A percentile compares a stretch with the other conserved stretches of the same genome.
Evolutionary conservation across 1,284 basidiomycete genomes (phyloP).

Genomic region (Moesziomyces globuligerus): DNA sequence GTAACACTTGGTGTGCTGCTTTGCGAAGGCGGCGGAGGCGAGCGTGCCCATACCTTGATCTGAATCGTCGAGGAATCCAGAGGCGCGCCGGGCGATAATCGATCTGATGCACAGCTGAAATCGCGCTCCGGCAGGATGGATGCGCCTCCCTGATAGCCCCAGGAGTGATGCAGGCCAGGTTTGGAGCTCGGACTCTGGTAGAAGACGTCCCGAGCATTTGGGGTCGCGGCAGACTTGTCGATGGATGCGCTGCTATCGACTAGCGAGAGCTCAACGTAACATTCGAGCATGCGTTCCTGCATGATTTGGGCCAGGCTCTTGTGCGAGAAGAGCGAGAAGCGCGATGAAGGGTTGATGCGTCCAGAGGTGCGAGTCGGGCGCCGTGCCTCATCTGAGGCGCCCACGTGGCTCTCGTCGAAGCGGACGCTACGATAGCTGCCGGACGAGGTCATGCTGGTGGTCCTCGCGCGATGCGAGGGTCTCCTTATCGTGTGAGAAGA

Average conservation of each 20-base stretch:
- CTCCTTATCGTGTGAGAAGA: conserved; percentile 41
- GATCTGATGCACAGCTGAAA: conserved; percentile 6
- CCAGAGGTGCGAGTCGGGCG: conserved; percentile 15
- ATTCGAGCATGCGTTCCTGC: conserved; percentile 44
- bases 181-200: conserved; percentile 26
- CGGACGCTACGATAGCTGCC: conserved; percentile 36
- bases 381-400: conserved; percentile 5
- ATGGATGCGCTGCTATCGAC: too few relatives aligned
- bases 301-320: conserved; percentile 41
- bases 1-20: too few relatives aligned
- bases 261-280: conserved; percentile 36
- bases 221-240: neutral
- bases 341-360: conserved; percentile 22
- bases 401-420: conserved; percentile 34
- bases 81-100: neutral
- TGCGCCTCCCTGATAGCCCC: conserved; percentile 34
- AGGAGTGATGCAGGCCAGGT: conserved; percentile 42
- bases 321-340: conserved; percentile 28
- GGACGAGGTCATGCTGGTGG: conserved; percentile 37
- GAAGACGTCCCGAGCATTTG: conserved; percentile 3
- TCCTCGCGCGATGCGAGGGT: conserved; percentile 28
- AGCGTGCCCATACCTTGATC: conserved; percentile 28
- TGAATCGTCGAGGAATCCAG: conserved; percentile 12
- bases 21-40: neutral
- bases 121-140: conserved; percentile 38